Percentiles rank a stretch among this genome's conserved stretches.
Evolutionary conservation across 352 stramenopile genomes (phyloP).

Genomic region (Hyaloperonospora arabidopsidis): DNA sequence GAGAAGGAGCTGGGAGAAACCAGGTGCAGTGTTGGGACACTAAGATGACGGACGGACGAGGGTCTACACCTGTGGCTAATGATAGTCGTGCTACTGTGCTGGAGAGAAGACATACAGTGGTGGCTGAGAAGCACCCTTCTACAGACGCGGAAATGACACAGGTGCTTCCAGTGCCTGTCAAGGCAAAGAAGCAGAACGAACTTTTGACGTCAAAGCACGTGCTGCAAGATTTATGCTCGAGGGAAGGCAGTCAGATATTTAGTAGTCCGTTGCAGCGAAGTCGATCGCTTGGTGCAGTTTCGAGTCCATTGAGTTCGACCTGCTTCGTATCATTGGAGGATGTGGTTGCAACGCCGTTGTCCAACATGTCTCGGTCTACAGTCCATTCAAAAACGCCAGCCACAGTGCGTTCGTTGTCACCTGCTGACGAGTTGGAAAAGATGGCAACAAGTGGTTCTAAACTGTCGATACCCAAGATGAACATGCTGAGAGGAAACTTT

Average conservation of each 20-base stretch:
- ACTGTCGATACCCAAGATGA: constrained; percentile 43
- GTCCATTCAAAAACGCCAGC: constrained; percentile 13
- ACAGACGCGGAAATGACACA: no score
- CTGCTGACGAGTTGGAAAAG: constrained; percentile 58
- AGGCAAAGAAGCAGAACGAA: no score
- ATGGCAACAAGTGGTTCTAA: constrained; percentile 40
- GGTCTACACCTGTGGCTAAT: background rate
- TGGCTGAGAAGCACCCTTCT: background rate
- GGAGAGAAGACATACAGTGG: constrained; percentile 7
- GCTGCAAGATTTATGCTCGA: no score
- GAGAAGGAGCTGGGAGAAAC: constrained; percentile 9
- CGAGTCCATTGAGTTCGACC: constrained; percentile 23
- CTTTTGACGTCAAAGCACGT: no score
- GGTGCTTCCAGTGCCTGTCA: no score
- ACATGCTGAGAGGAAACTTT: constrained; percentile 55
- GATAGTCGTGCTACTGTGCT: background rate
- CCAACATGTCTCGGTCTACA: constrained; percentile 21
- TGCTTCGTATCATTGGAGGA: constrained; percentile 33
- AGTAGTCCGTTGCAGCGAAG: constrained; percentile 35
- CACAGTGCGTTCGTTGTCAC: constrained; percentile 38
- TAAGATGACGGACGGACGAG: constrained; percentile 14
- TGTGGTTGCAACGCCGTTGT: constrained; percentile 20
- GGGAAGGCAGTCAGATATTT: no score
- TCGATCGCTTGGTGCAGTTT: constrained; percentile 18
- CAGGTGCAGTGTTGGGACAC: constrained; percentile 20